Evolutionary conservation across 2,329 filamentous ascomycete genomes (phyloP), one percentile per base, ranked within the genome.

Genomic region (Epichloe festucae): DNA sequence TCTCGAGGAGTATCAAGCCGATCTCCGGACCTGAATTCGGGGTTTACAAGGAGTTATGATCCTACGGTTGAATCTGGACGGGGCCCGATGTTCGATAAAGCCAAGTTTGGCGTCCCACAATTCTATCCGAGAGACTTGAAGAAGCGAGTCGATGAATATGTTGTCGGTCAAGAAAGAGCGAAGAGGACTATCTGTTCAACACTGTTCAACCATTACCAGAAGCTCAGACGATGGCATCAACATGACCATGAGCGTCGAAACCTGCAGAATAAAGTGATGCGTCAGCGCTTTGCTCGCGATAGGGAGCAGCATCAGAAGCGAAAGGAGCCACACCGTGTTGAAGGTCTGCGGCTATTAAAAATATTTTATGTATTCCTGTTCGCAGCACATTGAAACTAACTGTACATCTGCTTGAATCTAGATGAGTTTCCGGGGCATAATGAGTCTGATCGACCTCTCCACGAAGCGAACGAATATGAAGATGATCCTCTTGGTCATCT

Each of bases 141-240:
- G 73, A 82, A 88, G 62, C 86, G 93, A 61, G 81, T 97, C 35
- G 93, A 98, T 65, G 87, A 93, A 63, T 98, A 94, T 65, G 91
- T 98, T 1, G 91, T 98, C 4, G 93, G 91, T 41, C 93, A 98
- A 67, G 89, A 96, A 58, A 82, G 89, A 54, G 89, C 93, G 15
- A 93, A 98, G 75, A 94, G 95, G 67, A 87, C 90, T 14, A 82
- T 97, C 56, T 93, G 89, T 57, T 85, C 91, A 3, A 89, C 91
- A 6, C 87, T 98, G 31, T 96, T 95, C 72, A 96, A 97, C 63
- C 93, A 98, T 65, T 96, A 97, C 64, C 89, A 96, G 67, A 81
- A 87, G 46, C 79, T 95, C 54, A 83, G 90, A 23, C 78, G 89
- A 61, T 76, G 89, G 47, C 81, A 84, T 53, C 81, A 93, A 57